Base-by-base conservation (phyloP, 768 basidiomycete genomes). In the Amanita fuliginea region DNA sequence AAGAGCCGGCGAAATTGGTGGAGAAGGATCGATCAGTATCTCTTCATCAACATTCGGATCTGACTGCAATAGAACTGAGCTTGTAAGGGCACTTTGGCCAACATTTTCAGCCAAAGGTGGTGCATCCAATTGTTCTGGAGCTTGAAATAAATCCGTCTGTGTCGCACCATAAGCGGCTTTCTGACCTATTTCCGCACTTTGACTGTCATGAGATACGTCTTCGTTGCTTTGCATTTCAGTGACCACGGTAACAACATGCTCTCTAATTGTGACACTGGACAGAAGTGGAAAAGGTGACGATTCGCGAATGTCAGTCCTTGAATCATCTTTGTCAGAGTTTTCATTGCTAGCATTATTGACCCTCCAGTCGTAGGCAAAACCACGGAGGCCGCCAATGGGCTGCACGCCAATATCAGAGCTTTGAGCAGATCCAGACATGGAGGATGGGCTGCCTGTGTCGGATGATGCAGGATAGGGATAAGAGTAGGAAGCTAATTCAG, bases 361-460 rank as follows among this genome's bases (percentile, higher is more conserved):
- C 4, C 49, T 42, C 49, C 49, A 50, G 42, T 50, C 49, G 36
- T 50, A 50, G 16, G 49, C 49, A 34, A 50, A 50, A 43, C 41
- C 39, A 32, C 10, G 39, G 30, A 42, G 26, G 19, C 18, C 41
- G 33, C 32, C 49, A 10, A 50, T 22, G 21, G 21, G 41, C 33
- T 43, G 49, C 28, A 18, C 41, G 3, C 42, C 49, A 14, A 36
- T 34, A 43, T 50, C 32, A 6, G 49, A 36, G 7, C 33, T 21
- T n/a, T 42, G 49, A 11, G 33, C 32, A 1, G 48, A 42, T 22
- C 19, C 11, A 2, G 46, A 35, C 9, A 14, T 6, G 16, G 18
- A 22, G 14, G 19, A 50, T 34, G 30, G 24, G 26, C 49, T 41
- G 22, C 32, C 22, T 1, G 32, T 19, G 22, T 43, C 40, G 19